Conservation (phyloP, 495 filamentous ascomycete genomes). For the Podospora bellae-mahoneyi region DNA sequence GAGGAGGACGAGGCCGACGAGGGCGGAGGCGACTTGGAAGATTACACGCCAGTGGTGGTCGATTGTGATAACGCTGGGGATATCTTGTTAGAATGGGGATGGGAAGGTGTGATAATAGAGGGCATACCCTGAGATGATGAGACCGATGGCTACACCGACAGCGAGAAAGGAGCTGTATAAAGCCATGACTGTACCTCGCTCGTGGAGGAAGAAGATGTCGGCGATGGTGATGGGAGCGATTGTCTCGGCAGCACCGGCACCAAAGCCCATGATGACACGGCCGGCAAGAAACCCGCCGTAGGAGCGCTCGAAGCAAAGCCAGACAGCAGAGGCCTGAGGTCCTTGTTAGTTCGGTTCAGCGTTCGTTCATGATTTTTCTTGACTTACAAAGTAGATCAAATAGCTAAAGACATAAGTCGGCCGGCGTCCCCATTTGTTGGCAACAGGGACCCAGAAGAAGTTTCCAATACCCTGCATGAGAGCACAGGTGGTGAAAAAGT, state of each 20-base stretch:
- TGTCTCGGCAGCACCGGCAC: constrained; percentile 52
- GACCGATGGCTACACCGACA: constrained; percentile 44
- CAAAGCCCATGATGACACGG: constrained; percentile 50
- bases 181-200: constrained; percentile 50
- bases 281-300: constrained; percentile 45
- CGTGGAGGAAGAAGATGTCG: constrained; percentile 58
- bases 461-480: constrained; percentile 49
- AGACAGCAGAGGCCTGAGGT: constrained; percentile 36
- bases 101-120: not conserved
- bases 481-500: constrained; percentile 52
- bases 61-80: constrained; percentile 46
- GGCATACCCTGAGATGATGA: constrained; percentile 45
- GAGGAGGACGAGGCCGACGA: constrained; percentile 44
- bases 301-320: constrained; percentile 43
- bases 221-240: constrained; percentile 52
- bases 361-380: not conserved
- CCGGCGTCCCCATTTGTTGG: constrained; percentile 54
- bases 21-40: constrained; percentile 47
- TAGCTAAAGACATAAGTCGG: constrained; percentile 52
- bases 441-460: constrained; percentile 55
- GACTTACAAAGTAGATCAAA: constrained; percentile 38
- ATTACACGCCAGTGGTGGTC: constrained; percentile 48
- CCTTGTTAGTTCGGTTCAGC: not conserved
- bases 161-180: constrained; percentile 50
- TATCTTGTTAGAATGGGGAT: not conserved